Base-by-base conservation (phyloP, 2,329 filamentous ascomycete species). In the Xylaria hypoxylon region DNA sequence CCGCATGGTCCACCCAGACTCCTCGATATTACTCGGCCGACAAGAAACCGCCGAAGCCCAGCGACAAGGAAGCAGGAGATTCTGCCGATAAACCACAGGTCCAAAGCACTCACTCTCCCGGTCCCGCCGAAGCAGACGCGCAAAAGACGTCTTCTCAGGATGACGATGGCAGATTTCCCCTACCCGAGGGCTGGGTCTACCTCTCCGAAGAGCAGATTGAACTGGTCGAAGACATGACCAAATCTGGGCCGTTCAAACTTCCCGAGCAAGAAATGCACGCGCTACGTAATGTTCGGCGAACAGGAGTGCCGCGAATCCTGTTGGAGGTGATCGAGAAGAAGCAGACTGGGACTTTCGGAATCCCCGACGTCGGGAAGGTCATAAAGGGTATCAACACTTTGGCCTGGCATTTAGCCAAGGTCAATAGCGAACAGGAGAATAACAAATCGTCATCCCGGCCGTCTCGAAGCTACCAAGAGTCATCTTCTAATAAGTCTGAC, bases 161-260 rank as follows among this genome's bases (percentile, higher is more conserved):
- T 10, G 56, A 68, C 8, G 63, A 62, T 15, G 68, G 66, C 10
- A 72, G 56, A 50, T 17, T 26, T 4, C 71, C 74, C 1, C 66
- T 76, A 22, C 74, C 72, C 13, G 70, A 75, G 26, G 77, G 75
- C 24, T 78, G 76, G 76, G 72, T 75, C 5, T 50, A 75, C 58
- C 64, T 77, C 4, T 64, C 42, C 42, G 71, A 77, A 1, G 60
- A 72, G 38, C 68, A 77, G 35, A 47, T 59, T 13, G 8, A 67
- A 17, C 1, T 19, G 0, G 0, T 77, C 13, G 17, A 50, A 45
- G 19, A 38, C 1, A 13, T 68, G 0, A 3, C 68, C 6, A 3
- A 44, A 3, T n/a, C 8, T 1, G 26, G 42, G 3, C 53, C 31
- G 1, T 13, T 61, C 0, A 10, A 11, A 6, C 0, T 33, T 8